Conservation (phyloP, 306 rosid genomes). For the Inga oerstediana region DNA sequence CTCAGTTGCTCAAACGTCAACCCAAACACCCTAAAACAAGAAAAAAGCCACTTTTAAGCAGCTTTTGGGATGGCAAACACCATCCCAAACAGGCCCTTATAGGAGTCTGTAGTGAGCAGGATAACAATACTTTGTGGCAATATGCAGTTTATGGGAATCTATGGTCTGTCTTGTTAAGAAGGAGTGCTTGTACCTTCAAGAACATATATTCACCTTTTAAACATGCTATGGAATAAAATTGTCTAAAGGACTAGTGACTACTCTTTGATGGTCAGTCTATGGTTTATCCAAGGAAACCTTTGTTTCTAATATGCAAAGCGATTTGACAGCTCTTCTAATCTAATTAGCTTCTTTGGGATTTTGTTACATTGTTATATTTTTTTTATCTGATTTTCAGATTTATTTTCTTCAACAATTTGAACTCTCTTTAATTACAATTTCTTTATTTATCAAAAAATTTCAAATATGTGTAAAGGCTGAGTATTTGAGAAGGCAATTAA, state of each 20-base stretch:
- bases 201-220: neutral
- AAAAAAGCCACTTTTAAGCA: no score
- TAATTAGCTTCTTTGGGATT: neutral
- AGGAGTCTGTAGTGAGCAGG: neutral
- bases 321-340: neutral
- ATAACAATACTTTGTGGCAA: neutral
- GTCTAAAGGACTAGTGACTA: neutral
- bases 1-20: no score
- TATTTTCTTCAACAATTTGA: neutral
- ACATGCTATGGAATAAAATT: neutral
- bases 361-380: neutral
- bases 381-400: neutral
- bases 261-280: neutral
- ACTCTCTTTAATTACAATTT: neutral
- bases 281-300: neutral
- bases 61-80: no score
- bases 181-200: neutral
- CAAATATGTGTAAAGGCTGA: constrained; percentile 15
- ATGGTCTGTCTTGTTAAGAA: neutral
- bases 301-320: neutral
- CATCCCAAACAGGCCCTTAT: neutral
- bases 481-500: constrained; percentile 13
- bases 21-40: no score
- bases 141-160: neutral
- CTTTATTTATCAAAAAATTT: neutral